Evolutionary conservation across 2,329 filamentous ascomycete species (phyloP).

Genomic region (Moelleriella libera): DNA sequence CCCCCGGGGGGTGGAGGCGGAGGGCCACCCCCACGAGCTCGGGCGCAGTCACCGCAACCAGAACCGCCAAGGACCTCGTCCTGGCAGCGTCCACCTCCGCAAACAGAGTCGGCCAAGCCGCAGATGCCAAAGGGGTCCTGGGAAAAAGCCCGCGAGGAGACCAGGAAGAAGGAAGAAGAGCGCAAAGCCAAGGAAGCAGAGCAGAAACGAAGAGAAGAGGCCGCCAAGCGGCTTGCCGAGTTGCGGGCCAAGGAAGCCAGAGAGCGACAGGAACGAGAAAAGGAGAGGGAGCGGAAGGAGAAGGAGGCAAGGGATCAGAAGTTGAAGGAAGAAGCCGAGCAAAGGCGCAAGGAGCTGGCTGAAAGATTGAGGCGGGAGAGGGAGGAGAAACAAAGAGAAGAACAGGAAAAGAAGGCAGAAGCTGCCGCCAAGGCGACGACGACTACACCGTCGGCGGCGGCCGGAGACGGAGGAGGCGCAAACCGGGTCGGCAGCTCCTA

Average conservation of each 20-base stretch:
- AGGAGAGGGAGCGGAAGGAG: constrained; percentile 21
- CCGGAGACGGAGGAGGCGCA: constrained; percentile 13
- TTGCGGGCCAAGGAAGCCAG: constrained; percentile 40
- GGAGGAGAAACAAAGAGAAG: constrained; percentile 22
- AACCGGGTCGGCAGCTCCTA: constrained; percentile 38
- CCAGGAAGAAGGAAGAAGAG: constrained; percentile 47
- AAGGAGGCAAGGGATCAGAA: constrained; percentile 20
- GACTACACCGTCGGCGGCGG: constrained; percentile 15
- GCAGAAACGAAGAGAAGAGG: constrained; percentile 43
- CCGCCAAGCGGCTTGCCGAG: constrained; percentile 36
- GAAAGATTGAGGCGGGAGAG: constrained; percentile 13
- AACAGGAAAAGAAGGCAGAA: constrained; percentile 24
- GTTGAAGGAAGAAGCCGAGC: constrained; percentile 20
- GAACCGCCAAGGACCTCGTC: constrained; percentile 7
- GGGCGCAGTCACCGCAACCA: constrained; percentile 5
- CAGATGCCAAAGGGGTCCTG: constrained; percentile 34
- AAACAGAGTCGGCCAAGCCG: constrained; percentile 7
- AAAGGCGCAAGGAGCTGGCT: constrained; percentile 10
- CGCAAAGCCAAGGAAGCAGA: constrained; percentile 47
- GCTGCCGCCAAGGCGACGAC: constrained; percentile 14
- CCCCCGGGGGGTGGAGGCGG: constrained; percentile 2
- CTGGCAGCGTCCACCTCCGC: constrained; percentile 10
- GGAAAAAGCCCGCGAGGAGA: constrained; percentile 59
- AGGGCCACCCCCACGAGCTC: constrained; percentile 2
- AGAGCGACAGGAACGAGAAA: constrained; percentile 28